phyloP scores from a whole-genome alignment of 768 basidiomycete species.

The Suillus fuscotomentosus region DNA sequence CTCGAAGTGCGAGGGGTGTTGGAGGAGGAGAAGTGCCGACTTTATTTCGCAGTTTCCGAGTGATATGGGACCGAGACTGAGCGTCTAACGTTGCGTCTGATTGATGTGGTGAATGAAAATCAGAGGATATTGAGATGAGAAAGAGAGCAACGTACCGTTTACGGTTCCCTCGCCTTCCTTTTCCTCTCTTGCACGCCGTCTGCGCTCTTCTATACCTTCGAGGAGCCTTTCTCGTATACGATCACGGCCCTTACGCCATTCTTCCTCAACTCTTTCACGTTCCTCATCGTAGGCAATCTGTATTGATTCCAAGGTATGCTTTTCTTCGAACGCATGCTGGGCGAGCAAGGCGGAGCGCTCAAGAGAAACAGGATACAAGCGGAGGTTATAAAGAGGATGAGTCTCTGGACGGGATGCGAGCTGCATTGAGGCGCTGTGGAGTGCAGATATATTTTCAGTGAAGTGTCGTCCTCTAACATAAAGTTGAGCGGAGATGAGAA shows the following conservation, averaged over 20 bases:
- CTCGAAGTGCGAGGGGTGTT: conserved; percentile 53
- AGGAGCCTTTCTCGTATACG: conserved; percentile 73
- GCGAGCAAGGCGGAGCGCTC: conserved; percentile 76
- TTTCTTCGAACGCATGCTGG: conserved; percentile 65
- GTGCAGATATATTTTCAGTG: conserved; percentile 57
- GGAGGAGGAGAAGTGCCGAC: conserved; percentile 76
- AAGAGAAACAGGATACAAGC: conserved; percentile 69
- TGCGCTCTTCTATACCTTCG: conserved; percentile 82
- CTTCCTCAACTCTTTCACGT: conserved; percentile 75
- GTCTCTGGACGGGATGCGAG: conserved; percentile 69
- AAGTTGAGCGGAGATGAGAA: conserved; percentile 9
- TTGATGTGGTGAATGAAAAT: conserved; percentile 4
- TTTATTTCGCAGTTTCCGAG: conserved; percentile 83
- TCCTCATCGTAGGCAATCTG: conserved; percentile 78
- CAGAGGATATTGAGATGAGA: conserved; percentile 6
- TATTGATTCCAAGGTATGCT: conserved; percentile 62
- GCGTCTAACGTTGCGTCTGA: conserved; percentile 74
- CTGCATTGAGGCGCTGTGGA: conserved; percentile 59
- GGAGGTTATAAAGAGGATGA: conserved; percentile 63
- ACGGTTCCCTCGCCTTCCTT: conserved; percentile 86
- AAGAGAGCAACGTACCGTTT: conserved; percentile 45
- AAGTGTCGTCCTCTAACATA: conserved; percentile 55
- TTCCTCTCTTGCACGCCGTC: conserved; percentile 78
- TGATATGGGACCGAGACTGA: conserved; percentile 76
- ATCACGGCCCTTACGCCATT: conserved; percentile 75